Conservation (phyloP, 805 yeast species). For the Kodamaea sagamina region DNA sequence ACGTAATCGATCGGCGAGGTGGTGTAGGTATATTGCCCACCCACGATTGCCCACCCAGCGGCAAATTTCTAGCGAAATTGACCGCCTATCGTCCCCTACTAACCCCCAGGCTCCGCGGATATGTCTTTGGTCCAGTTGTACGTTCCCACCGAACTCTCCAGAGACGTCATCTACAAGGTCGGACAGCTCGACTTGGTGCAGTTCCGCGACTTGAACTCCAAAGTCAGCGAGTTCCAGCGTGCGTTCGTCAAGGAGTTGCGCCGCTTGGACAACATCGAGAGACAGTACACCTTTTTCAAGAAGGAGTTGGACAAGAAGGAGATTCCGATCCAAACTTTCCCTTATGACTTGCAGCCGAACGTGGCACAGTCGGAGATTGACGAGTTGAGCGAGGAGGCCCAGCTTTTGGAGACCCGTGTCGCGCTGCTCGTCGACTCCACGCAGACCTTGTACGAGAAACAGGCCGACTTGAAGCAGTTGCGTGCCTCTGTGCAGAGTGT, state of each 20-base stretch:
- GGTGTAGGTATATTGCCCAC: no score
- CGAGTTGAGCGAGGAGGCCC: conserved; percentile 62
- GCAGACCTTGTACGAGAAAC: conserved; percentile 60
- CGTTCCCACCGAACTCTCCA: conserved; percentile 84
- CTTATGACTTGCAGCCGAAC: conserved; percentile 32
- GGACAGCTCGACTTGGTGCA: conserved; percentile 88
- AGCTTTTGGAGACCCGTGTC: conserved; percentile 71
- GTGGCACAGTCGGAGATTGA: conserved; percentile 65
- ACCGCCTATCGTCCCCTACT: conserved; percentile 6
- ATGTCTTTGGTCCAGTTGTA: conserved; percentile 93
- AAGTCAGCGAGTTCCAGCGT: conserved; percentile 83
- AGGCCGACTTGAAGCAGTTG: conserved; percentile 68
- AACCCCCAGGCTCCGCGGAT: conserved; percentile 77
- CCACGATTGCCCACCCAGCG: no score
- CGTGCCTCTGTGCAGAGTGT: conserved; percentile 51
- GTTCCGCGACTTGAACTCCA: conserved; percentile 79
- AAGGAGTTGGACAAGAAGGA: conserved; percentile 52
- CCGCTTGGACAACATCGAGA: conserved; percentile 79
- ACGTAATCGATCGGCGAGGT: conserved; percentile 22
- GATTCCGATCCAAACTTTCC: conserved; percentile 38
- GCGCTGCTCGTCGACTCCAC: conserved; percentile 68
- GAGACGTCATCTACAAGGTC: conserved; percentile 81
- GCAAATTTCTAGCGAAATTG: neutral
- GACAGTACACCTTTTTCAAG: conserved; percentile 59
- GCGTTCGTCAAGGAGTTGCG: conserved; percentile 87